Evolutionary conservation across 169 alveolate species (phyloP).

Genomic region (Cytauxzoon felis): DNA sequence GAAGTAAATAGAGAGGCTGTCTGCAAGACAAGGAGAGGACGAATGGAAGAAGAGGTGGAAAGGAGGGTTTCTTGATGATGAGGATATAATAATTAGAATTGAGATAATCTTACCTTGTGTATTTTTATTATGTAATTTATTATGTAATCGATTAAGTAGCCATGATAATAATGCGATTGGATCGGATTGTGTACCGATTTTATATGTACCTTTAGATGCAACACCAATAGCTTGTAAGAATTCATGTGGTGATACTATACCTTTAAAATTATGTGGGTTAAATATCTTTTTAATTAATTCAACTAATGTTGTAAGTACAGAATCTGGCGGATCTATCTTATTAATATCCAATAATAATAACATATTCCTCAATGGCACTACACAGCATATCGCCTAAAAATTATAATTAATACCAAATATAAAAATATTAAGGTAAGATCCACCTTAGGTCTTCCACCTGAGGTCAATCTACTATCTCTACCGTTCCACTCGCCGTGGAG

Average conservation of each 20-base stretch:
- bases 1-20: not conserved
- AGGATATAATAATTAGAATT: not conserved
- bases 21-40: not conserved
- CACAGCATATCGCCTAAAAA: slow-evolving; percentile 49
- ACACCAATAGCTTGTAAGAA: slow-evolving; percentile 84
- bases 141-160: slow-evolving; percentile 82
- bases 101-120: slow-evolving; percentile 19
- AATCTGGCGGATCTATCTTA: slow-evolving; percentile 75
- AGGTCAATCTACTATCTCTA: not conserved
- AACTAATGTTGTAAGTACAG: slow-evolving; percentile 83
- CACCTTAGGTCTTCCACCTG: slow-evolving; percentile 68
- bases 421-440: slow-evolving; percentile 24
- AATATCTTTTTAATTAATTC: slow-evolving; percentile 93
- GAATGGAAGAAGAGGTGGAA: not conserved
- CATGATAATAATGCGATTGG: slow-evolving; percentile 91
- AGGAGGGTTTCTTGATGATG: not conserved
- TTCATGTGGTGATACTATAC: slow-evolving; percentile 97
- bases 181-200: slow-evolving; percentile 88
- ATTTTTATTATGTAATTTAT: slow-evolving; percentile 44
- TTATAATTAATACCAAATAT: not conserved
- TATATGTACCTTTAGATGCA: slow-evolving; percentile 67
- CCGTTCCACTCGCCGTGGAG: too few relatives aligned
- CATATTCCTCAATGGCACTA: slow-evolving; percentile 59
- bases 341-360: slow-evolving; percentile 57
- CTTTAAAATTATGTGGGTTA: slow-evolving; percentile 95